Evolutionary conservation across 352 stramenopile genomes (phyloP).

Genomic region (Globisporangium uncinulatum): DNA sequence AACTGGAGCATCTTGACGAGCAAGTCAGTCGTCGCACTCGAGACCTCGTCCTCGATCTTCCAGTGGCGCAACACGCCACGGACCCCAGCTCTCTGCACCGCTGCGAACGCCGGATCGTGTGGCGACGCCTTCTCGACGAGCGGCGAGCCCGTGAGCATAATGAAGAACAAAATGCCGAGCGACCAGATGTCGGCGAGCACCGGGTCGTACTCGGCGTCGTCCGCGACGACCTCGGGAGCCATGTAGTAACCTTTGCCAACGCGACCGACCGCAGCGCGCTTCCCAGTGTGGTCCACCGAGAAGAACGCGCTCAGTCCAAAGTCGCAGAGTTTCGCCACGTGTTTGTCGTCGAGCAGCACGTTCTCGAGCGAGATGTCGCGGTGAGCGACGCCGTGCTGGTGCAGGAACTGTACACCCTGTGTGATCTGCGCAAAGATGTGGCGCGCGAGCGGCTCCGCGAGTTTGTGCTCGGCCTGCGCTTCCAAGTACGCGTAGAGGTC

Average conservation of each 20-base stretch:
- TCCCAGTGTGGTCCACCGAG: neutral
- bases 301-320: conserved; percentile 9
- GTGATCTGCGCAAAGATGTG: conserved; percentile 13
- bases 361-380: conserved; percentile 1
- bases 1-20: conserved; percentile 28
- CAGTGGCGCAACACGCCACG: conserved; percentile 1
- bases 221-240: conserved; percentile 14
- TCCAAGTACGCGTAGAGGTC: conserved; percentile 43
- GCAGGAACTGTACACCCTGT: conserved; percentile 9
- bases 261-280: neutral
- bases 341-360: conserved; percentile 11
- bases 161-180: conserved; percentile 68
- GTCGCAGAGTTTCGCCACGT: conserved; percentile 7
- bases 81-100: neutral
- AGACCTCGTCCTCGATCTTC: conserved; percentile 2
- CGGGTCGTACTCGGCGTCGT: neutral
- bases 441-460: conserved; percentile 7
- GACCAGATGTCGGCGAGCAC: conserved; percentile 58
- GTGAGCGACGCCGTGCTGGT: conserved; percentile 9
- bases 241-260: conserved; percentile 13
- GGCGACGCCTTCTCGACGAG: neutral
- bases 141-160: conserved; percentile 55
- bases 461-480: neutral
- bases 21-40: conserved; percentile 2
- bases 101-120: neutral